Conservation (phyloP, 1,284 basidiomycete species). For the Ustilago curta region DNA sequence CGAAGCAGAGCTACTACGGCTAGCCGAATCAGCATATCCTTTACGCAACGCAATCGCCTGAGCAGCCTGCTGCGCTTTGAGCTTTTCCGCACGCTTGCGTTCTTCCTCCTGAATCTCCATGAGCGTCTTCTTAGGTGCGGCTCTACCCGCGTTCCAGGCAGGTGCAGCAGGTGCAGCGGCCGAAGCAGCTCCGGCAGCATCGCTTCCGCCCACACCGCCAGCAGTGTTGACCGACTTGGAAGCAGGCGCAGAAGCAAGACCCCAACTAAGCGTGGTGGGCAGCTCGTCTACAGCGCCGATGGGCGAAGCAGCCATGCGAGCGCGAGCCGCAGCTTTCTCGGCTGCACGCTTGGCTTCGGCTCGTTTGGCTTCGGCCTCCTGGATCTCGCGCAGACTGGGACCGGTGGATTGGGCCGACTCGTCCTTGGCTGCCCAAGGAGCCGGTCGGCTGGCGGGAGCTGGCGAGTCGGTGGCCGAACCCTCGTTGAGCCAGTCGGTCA, state of each 20-base stretch:
- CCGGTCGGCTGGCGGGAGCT: slow-evolving; percentile 47
- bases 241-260: slow-evolving; percentile 69
- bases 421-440: slow-evolving; percentile 66
- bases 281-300: slow-evolving; percentile 63
- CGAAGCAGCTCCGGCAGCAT: slow-evolving; percentile 77
- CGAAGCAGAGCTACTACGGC: slow-evolving; percentile 16
- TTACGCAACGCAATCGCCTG: slow-evolving; percentile 71
- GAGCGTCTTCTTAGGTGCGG: slow-evolving; percentile 85
- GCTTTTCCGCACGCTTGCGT: slow-evolving; percentile 71
- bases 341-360: slow-evolving; percentile 76
- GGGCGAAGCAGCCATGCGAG: slow-evolving; percentile 49
- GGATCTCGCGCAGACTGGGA: slow-evolving; percentile 87
- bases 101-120: slow-evolving; percentile 99
- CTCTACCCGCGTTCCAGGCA: slow-evolving; percentile 53
- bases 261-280: slow-evolving; percentile 70
- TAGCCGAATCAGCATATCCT: slow-evolving; percentile 79
- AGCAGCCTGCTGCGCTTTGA: slow-evolving; percentile 75
- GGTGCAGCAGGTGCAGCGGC: slow-evolving; percentile 71
- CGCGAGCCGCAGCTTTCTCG: slow-evolving; percentile 63
- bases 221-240: slow-evolving; percentile 63
- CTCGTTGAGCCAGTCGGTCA: slow-evolving; percentile 52
- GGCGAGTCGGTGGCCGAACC: slow-evolving; percentile 19
- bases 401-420: slow-evolving; percentile 39
- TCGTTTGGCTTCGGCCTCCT: slow-evolving; percentile 88
- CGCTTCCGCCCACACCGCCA: slow-evolving; percentile 74